Percentiles rank a stretch among this genome's conserved stretches.
Evolutionary conservation across 2,329 filamentous ascomycete genomes (phyloP).

Genomic region (Aspergillus quadricinctus): DNA sequence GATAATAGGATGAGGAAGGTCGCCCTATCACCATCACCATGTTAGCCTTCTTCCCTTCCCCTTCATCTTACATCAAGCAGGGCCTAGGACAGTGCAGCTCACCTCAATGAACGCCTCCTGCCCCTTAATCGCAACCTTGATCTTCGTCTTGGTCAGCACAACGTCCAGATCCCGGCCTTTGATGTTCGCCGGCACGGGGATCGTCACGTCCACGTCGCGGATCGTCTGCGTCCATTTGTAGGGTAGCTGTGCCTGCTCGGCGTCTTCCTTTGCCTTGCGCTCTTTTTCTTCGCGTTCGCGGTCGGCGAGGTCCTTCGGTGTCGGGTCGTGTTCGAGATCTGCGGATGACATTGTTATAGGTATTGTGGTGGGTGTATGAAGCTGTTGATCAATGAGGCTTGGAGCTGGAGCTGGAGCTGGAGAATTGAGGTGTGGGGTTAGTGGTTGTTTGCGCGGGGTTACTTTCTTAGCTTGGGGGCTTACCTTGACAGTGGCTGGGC

Average conservation of each 20-base stretch:
- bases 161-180: slow-evolving; percentile 82
- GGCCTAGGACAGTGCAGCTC: neutral
- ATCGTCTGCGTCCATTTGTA: slow-evolving; percentile 99
- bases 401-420: neutral
- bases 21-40: slow-evolving; percentile 57
- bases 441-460: neutral
- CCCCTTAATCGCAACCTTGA: slow-evolving; percentile 82
- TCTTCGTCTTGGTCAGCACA: slow-evolving; percentile 70
- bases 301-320: slow-evolving; percentile 38
- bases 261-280: slow-evolving; percentile 66
- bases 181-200: slow-evolving; percentile 73
- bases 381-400: neutral
- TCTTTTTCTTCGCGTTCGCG: slow-evolving; percentile 54
- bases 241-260: slow-evolving; percentile 84
- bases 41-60: neutral
- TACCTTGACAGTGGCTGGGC: neutral
- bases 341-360: slow-evolving; percentile 24
- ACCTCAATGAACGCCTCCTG: slow-evolving; percentile 81
- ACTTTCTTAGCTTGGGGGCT: neutral
- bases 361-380: neutral
- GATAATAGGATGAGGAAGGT: slow-evolving; percentile 72
- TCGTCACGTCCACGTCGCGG: slow-evolving; percentile 74
- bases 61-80: neutral
- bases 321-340: slow-evolving; percentile 27
- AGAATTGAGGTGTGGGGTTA: neutral